Evolutionary conservation across 1,284 basidiomycete genomes (phyloP).

Genomic region (Pterulicium gracile): DNA sequence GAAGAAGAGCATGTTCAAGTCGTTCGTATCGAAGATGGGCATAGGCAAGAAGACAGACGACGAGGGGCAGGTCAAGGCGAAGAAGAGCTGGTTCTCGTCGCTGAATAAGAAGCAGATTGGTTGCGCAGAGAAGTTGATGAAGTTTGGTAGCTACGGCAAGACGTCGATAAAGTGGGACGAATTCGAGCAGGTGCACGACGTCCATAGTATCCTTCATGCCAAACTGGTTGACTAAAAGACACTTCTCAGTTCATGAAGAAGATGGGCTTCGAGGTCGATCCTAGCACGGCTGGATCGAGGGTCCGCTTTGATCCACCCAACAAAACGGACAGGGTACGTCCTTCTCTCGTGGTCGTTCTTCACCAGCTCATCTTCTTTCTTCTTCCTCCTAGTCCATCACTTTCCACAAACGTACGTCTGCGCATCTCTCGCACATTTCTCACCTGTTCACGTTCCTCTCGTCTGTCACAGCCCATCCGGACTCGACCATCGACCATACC

Average conservation of each 20-base stretch:
- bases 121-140: constrained; percentile 55
- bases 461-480: constrained; percentile 52
- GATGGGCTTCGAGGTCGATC: constrained; percentile 64
- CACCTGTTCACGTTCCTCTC: constrained; percentile 4
- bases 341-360: constrained; percentile 7
- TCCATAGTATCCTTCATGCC: constrained; percentile 3
- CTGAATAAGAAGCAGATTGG: constrained; percentile 46
- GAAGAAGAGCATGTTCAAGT: constrained; percentile 28
- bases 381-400: constrained; percentile 42
- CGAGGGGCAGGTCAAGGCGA: constrained; percentile 29
- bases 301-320: constrained; percentile 71
- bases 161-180: constrained; percentile 66
- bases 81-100: constrained; percentile 41
- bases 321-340: constrained; percentile 39
- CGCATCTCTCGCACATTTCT: not conserved
- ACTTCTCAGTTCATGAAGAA: constrained; percentile 54
- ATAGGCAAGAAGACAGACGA: constrained; percentile 24
- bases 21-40: constrained; percentile 29
- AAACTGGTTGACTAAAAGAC: constrained; percentile 3
- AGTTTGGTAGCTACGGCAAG: constrained; percentile 42
- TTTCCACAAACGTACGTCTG: constrained; percentile 60
- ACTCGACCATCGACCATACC: constrained; percentile 44
- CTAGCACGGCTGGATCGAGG: constrained; percentile 69
- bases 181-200: constrained; percentile 36
- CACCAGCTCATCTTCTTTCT: constrained; percentile 7